phyloP scores from a whole-genome alignment of 1,139 yeast species.

The Meyerozyma guilliermondii region DNA sequence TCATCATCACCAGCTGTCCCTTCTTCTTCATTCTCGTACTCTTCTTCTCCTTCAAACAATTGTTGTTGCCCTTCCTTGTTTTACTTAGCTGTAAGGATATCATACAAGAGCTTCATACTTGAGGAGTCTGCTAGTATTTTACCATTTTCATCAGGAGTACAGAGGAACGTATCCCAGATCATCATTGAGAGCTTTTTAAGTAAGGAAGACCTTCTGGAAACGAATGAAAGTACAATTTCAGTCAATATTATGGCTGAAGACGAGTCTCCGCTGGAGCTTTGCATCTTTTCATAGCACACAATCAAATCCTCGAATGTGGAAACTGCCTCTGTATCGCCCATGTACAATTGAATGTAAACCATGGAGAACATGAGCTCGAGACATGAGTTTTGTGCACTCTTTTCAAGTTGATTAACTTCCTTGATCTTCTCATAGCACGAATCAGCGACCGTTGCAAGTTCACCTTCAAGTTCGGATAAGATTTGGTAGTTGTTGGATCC shows the following conservation, averaged over 20 bases:
- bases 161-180: conserved; percentile 65
- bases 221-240: conserved; percentile 72
- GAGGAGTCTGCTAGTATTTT: conserved; percentile 19
- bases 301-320: conserved; percentile 70
- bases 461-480: conserved; percentile 50
- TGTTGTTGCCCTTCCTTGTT: conserved; percentile 76
- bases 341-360: conserved; percentile 71
- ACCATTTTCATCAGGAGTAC: conserved; percentile 22
- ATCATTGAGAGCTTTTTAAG: conserved; percentile 66
- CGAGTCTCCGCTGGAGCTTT: conserved; percentile 20
- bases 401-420: conserved; percentile 31
- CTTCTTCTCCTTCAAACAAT: conserved; percentile 65
- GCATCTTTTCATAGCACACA: conserved; percentile 37
- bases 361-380: conserved; percentile 76
- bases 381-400: conserved; percentile 16
- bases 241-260: conserved; percentile 61
- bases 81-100: conserved; percentile 70
- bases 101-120: conserved; percentile 56
- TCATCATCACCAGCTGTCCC: conserved; percentile 20
- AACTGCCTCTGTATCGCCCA: conserved; percentile 78
- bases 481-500: conserved; percentile 20
- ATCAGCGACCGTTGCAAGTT: conserved; percentile 40
- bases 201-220: conserved; percentile 67
- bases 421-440: conserved; percentile 49
- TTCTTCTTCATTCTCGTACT: conserved; percentile 30